Conservation (phyloP, 208 protist genomes). For the Leishmania major region DNA sequence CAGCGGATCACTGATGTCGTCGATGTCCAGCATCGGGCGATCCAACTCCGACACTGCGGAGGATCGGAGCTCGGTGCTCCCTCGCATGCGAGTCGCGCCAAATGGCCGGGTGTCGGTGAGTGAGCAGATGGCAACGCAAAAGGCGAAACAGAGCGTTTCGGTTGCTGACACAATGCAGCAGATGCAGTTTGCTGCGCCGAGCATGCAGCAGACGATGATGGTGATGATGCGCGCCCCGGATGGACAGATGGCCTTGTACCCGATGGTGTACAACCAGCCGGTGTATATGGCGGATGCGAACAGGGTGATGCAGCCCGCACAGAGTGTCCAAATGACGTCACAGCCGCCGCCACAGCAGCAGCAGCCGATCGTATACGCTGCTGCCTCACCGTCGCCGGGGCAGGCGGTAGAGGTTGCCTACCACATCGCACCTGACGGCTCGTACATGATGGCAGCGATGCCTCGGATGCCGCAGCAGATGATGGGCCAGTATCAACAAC, state of each 20-base stretch:
- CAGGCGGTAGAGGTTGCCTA: background rate
- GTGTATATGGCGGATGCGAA: conserved; percentile 18
- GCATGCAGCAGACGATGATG: conserved; percentile 25
- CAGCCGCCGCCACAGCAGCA: background rate
- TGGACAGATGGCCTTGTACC: conserved; percentile 28
- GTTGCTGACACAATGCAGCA: background rate
- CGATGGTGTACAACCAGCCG: conserved; percentile 28
- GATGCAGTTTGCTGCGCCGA: background rate
- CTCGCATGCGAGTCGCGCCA: conserved; percentile 6
- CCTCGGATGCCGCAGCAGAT: conserved; percentile 4
- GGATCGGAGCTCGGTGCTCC: conserved; percentile 5
- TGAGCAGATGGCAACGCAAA: conserved; percentile 11
- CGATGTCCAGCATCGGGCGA: background rate
- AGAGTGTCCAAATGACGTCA: background rate
- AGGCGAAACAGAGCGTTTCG: background rate
- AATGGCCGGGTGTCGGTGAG: background rate
- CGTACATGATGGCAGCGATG: conserved; percentile 5
- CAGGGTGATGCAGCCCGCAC: conserved; percentile 14
- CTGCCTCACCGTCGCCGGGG: background rate
- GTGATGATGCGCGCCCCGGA: conserved; percentile 31
- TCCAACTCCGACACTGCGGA: background rate
- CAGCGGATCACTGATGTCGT: background rate
- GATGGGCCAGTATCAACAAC: conserved; percentile 9
- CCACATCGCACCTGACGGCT: conserved; percentile 11
- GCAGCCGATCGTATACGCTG: conserved; percentile 17